Percentiles rank a stretch among this genome's conserved stretches.
These are phyloP conservation scores for Alternaria conjuncta DNA, from an alignment of 2,329 filamentous ascomycete species.

Conservation along the genomic window DNA sequence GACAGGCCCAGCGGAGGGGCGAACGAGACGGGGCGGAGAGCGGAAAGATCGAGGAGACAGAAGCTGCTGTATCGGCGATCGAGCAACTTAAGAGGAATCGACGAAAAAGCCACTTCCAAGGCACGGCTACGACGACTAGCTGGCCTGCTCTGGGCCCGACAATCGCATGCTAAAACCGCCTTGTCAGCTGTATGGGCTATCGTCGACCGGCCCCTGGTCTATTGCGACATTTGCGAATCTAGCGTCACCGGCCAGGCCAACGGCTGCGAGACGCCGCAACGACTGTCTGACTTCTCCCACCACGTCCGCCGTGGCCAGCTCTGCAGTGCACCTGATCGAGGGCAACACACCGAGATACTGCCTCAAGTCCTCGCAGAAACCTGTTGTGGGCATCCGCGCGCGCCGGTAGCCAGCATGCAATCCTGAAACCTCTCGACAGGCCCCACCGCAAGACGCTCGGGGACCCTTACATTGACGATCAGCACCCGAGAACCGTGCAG, in stretches of 20 bases:
- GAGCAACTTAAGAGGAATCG: slow-evolving; percentile 14
- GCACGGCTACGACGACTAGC: slow-evolving; percentile 8
- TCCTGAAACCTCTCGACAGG: not conserved
- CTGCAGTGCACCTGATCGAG: not conserved
- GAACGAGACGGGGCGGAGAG: slow-evolving; percentile 2
- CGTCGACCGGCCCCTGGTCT: slow-evolving; percentile 7
- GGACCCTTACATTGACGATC: slow-evolving; percentile 3
- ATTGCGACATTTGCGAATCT: slow-evolving; percentile 13
- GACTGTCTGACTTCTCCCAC: not conserved
- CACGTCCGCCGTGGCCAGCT: not conserved
- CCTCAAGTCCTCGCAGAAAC: not conserved
- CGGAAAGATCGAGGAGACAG: not conserved
- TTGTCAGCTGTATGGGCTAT: slow-evolving; percentile 11
- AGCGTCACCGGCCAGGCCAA: slow-evolving; percentile 8
- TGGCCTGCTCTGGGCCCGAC: slow-evolving; percentile 7
- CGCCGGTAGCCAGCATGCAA: not conserved
- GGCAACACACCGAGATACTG: not conserved
- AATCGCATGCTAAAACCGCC: slow-evolving; percentile 9
- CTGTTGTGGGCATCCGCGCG: not conserved
- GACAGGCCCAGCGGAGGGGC: slow-evolving; percentile 7
- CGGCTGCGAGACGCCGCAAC: slow-evolving; percentile 5
- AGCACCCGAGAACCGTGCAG: not conserved
- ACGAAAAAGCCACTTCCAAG: slow-evolving; percentile 8
- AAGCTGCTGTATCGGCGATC: slow-evolving; percentile 9
- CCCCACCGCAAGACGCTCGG: not conserved